Evolutionary conservation across 768 basidiomycete species (phyloP), one percentile per base, ranked within the genome.

Genomic region (Boletus bicolor): DNA sequence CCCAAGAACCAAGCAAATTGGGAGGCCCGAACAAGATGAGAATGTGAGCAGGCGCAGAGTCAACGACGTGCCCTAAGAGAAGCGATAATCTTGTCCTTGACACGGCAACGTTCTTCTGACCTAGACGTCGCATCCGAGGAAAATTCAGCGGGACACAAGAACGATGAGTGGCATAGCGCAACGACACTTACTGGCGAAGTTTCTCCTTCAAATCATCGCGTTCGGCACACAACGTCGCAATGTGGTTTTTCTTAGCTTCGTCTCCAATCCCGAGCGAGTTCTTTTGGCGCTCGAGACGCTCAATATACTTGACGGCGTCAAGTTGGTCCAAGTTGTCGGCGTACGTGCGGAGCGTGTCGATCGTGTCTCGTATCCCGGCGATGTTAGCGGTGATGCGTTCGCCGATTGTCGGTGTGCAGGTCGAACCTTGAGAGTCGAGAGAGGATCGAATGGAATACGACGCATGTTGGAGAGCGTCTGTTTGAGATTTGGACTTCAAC

Each of bases 241-340:
- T 64, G 0, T 21, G 43, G 24, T 42, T 63, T 34, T 64, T 64
- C 57, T 78, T 79, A 5, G 64, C 65, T 4, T 64, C 62, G 14
- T 71, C 72, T 24, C 72, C 69, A 43, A 73, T 69, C 43, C 71
- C 71, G 45, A 74, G 65, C 21, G 77, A 75, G 10, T 60, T 59
- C 10, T 67, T 57, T 52, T 73, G 74, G 38, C 75, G 68, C 56
- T 82, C 77, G 37, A 80, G 68, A 49, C 68, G 72, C 35, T 56
- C 56, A 41, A 80, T 65, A 47, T 76, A 72, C 9, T 66, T 63
- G 41, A 58, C 53, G 0, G 73, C 38, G 15, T 43, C 49, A 32
- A 66, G 49, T 15, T 64, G 58, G 1, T 56, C 47, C 1, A 68
- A n/a, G 1, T 48, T 24, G 2, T 58, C 55, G 1, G 70, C 36